Evolutionary conservation across 2,329 filamentous ascomycete genomes (phyloP), one percentile per base, ranked within the genome.

Genomic region (Canariomyces notabilis): DNA sequence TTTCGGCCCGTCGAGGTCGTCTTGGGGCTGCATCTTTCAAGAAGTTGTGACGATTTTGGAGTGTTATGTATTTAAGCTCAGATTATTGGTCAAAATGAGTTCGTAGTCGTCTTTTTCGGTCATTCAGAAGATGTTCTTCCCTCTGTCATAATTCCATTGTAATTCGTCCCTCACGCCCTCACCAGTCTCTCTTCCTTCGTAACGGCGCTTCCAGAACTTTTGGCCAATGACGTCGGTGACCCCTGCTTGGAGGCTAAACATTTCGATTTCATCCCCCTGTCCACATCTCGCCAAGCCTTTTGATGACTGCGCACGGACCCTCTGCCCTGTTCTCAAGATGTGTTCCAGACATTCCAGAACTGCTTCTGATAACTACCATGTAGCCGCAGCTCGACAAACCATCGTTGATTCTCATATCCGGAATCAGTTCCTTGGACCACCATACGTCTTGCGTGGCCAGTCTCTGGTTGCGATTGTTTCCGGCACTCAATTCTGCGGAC

Each of bases 1-100:
- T 47, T 61, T 66, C 19, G 64, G 42, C 6, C 64, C 58, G 22
- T 29, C 26, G 8, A 31, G 15, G 15, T 49, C 42, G 8, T 49
- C 44, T 22, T 36, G 2, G 16, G 44, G 21, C 12, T 49, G 34
- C 54, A 57, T 57, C 22, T 26, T 46, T n/a, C n/a, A 16, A 19
- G 36, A 4, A 31, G 14, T 4, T 15, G 18, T 33, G 6, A 39
- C 14, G 21, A n/a, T 4, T 18, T 11, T 9, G 26, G 14, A 9
- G 26, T 29, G 14, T 29, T 29, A 29, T 8, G 26, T 29, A 9
- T 9, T 5, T 11, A 29, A 12, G 8, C 3, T 29, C 14, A 12
- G 4, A 11, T 4, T 29, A 12, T 3, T 3, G 26, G 8, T 14
- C n/a, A n/a, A n/a, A n/a, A n/a, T n/a, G n/a, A n/a, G n/a, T n/a